These are phyloP conservation scores for Tardiomyces depauwii DNA, from an alignment of 1,139 yeast genomes.

Conservation along the genomic window DNA sequence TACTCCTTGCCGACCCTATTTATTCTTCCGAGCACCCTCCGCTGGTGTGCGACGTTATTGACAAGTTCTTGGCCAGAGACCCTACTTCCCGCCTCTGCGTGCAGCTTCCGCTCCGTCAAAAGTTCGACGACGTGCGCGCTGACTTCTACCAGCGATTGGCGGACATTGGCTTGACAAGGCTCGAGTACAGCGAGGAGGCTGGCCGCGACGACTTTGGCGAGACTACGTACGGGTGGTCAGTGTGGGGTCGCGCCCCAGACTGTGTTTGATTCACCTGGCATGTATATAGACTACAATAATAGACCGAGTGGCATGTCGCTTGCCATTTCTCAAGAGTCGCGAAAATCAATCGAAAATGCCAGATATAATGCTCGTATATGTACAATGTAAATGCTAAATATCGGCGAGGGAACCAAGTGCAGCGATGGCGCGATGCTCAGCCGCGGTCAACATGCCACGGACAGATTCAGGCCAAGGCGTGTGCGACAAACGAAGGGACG, in stretches of 20 bases:
- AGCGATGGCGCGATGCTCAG: no score
- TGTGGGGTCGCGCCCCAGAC: constrained; percentile 19
- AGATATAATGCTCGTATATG: no score
- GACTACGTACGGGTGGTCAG: constrained; percentile 35
- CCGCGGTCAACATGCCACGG: no score
- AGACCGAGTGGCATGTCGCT: no score
- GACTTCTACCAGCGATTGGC: constrained; percentile 45
- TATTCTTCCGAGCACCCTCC: constrained; percentile 75
- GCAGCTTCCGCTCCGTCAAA: constrained; percentile 64
- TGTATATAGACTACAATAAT: no score
- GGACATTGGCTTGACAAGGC: constrained; percentile 20
- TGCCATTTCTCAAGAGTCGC: no score
- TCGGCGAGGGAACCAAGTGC: no score
- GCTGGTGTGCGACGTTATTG: constrained; percentile 53
- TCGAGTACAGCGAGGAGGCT: constrained; percentile 32
- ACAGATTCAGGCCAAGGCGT: neutral
- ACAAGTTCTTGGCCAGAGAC: constrained; percentile 25
- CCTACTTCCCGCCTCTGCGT: constrained; percentile 41
- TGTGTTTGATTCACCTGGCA: no score
- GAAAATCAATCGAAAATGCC: no score
- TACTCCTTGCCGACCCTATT: constrained; percentile 77
- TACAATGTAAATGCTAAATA: no score
- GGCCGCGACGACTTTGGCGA: constrained; percentile 87
- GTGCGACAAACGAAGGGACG: neutral
- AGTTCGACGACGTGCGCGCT: constrained; percentile 54